A percentile compares a stretch with the other conserved stretches of the same genome.
Evolutionary conservation across 768 basidiomycete genomes (phyloP).

Genomic region (Cystobasidium ongulense): DNA sequence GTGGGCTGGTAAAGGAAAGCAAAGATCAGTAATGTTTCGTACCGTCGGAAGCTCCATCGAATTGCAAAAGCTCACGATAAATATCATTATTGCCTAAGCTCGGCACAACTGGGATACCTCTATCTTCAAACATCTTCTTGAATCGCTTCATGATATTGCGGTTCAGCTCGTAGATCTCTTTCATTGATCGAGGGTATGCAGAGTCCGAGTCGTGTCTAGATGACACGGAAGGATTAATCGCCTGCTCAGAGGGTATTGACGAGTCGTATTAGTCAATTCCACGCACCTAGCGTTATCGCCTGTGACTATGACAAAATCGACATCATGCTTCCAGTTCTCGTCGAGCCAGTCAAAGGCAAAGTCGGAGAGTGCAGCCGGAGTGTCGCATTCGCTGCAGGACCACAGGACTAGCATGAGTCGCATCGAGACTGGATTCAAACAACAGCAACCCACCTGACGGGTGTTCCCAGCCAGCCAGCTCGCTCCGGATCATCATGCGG

Average conservation of each 20-base stretch:
- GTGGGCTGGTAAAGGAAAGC: neutral
- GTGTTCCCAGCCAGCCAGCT: conserved; percentile 60
- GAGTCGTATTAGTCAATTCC: conserved; percentile 24
- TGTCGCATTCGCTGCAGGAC: conserved; percentile 64
- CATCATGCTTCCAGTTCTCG: conserved; percentile 67
- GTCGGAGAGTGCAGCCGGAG: conserved; percentile 70
- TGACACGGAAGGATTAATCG: neutral
- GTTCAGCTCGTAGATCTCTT: conserved; percentile 72
- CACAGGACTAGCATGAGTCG: neutral
- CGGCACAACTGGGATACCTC: conserved; percentile 64
- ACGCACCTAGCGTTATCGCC: conserved; percentile 46
- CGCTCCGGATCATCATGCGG: conserved; percentile 43
- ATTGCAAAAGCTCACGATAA: conserved; percentile 46
- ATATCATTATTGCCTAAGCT: conserved; percentile 86
- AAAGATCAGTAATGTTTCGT: neutral
- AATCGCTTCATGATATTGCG: conserved; percentile 59
- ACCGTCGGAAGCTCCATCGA: neutral
- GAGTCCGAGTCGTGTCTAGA: conserved; percentile 78
- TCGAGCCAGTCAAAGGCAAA: conserved; percentile 71
- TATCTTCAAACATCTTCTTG: conserved; percentile 60
- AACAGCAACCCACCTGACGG: conserved; percentile 55
- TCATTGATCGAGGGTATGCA: conserved; percentile 65
- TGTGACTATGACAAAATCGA: conserved; percentile 84
- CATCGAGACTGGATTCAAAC: neutral
- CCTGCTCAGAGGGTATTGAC: conserved; percentile 51